phyloP scores from a whole-genome alignment of 257 asterid genomes.

The Echites panduratus region DNA sequence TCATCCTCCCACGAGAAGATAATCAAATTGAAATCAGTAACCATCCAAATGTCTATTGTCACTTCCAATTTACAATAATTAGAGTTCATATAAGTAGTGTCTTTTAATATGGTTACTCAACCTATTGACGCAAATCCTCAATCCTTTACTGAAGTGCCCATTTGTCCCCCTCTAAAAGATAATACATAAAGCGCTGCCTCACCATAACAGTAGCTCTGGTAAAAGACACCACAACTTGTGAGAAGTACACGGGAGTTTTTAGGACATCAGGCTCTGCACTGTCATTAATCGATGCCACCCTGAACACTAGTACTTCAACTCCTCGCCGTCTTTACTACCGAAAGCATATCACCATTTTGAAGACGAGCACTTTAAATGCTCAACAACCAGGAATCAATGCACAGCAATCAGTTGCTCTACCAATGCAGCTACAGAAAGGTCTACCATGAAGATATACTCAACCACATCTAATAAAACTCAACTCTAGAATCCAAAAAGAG shows the following conservation, averaged over 20 bases:
- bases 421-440: slow-evolving; percentile 6
- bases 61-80: background rate
- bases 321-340: background rate
- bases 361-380: slow-evolving; percentile 4
- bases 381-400: slow-evolving; percentile 7
- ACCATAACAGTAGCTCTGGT: background rate
- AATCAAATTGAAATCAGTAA: background rate
- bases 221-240: background rate
- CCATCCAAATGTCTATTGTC: background rate
- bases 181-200: background rate
- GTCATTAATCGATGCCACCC: background rate
- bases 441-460: background rate
- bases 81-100: background rate
- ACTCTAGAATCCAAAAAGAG: slow-evolving; percentile 3
- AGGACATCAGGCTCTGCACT: background rate
- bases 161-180: background rate
- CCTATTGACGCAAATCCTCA: background rate
- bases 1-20: background rate
- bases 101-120: background rate
- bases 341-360: background rate
- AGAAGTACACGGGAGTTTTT: background rate
- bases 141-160: background rate
- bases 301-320: background rate
- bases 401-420: slow-evolving; percentile 9
- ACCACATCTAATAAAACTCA: slow-evolving; percentile 5